Base-by-base conservation (phyloP, 331 rosid species). In the Spiraea crenata region DNA sequence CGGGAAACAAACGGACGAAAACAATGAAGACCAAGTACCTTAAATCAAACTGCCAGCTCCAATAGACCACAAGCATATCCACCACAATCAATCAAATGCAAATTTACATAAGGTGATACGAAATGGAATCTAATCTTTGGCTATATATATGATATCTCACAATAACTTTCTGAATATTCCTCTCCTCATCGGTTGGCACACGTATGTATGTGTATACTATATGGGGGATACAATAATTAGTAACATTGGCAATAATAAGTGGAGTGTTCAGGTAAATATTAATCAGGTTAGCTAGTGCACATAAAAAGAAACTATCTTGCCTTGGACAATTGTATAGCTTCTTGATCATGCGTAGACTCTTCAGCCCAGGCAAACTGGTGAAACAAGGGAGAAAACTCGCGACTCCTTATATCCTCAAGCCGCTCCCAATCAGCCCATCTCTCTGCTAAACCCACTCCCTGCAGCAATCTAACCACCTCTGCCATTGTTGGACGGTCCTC, bases 341-440 rank as follows among this genome's bases (percentile, higher is more conserved):
- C 95, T 87, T 85, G 99, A 79, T 87, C 96, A 54, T 80, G 84
- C 11, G 87, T 85, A n/a, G 91, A 74, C 66, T 93, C 98, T n/a
- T 85, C 97, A 65, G 73, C 85, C 99, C 97, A 93, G 71, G 77
- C 74, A 81, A 93, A 90, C 45, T 82, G 89, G 77, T 85, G 95
- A 68, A 89, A 83, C 77, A 69, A 67, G 16, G 50, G 82, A 15
- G 89, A 72, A 44, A 76, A 71, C 49, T 90, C 90, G 67, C 67
- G 82, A 78, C 61, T 84, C 78, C 88, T 87, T 9, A 57, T 74
- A 57, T 83, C 88, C 77, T 89, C 97, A 35, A 83, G 85, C 68
- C 87, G 88, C 74, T 85, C 82, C 99, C 99, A 93, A 25, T 87
- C 85, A 1, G 88, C 95, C 99, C 99, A 93, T 84, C 92, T 83